Conservation (phyloP, 2,329 filamentous ascomycete species). For the Leptographium radiaticola region DNA sequence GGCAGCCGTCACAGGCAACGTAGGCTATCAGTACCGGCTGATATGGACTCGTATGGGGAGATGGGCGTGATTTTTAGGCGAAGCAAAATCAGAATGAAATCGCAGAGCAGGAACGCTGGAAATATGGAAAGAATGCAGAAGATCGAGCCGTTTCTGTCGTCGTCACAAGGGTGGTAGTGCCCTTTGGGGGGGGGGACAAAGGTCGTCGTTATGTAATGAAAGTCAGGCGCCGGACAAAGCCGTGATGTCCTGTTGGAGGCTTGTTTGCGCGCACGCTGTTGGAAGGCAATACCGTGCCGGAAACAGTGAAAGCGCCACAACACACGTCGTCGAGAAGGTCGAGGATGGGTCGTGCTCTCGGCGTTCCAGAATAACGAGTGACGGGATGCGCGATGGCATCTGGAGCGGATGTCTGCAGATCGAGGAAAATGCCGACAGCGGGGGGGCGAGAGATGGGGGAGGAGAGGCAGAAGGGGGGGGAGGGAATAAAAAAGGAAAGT, state of each 20-base stretch:
- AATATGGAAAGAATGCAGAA: too few relatives aligned
- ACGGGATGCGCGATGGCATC: background rate
- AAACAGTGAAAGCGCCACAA: background rate
- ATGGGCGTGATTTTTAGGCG: background rate
- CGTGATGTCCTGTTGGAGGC: background rate
- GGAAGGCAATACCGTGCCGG: background rate
- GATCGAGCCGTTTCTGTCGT: too few relatives aligned
- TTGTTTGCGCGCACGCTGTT: background rate
- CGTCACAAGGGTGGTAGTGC: too few relatives aligned
- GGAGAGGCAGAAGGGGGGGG: background rate
- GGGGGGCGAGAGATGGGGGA: background rate
- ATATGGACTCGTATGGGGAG: background rate
- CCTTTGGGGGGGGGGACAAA: too few relatives aligned
- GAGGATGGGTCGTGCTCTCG: background rate
- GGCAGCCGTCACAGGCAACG: background rate
- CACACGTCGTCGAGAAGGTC: background rate
- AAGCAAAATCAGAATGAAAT: too few relatives aligned
- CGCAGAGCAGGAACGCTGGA: too few relatives aligned
- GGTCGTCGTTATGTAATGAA: too few relatives aligned
- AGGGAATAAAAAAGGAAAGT: background rate
- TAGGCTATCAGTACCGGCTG: background rate
- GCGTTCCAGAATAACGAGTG: background rate
- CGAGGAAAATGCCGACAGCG: background rate
- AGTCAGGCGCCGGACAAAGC: background rate
- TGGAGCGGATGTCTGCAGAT: background rate